Evolutionary conservation across 2,329 filamentous ascomycete species (phyloP), one percentile per base, ranked within the genome.

Genomic region (Pseudogymnoascus sp.): DNA sequence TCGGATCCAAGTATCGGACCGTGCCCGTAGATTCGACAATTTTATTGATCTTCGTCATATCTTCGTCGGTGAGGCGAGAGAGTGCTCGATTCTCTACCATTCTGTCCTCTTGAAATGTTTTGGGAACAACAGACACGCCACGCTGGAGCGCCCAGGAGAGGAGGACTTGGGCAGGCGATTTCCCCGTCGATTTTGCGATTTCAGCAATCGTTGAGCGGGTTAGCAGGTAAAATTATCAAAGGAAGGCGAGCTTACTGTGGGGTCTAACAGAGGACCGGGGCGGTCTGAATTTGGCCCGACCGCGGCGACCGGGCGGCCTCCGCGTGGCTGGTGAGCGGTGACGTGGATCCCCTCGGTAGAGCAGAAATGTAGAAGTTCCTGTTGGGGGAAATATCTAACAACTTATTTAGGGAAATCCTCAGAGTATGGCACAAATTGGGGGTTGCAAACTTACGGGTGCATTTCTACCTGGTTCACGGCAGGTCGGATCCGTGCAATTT

Each of bases 291-390:
- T 49, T n/a, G 23, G 43, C 23, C 25, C 25, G 21, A 49, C 43
- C 23, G 43, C 23, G n/a, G 43, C 43, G 23, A 49, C 43, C 5
- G 43, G 43, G 6, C 23, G 43, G 14, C 23, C 43, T 1, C 23
- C 43, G 23, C 28, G 23, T 23, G 23, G 43, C 3, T 49, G 43
- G 23, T 49, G 43, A 9, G 43, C 43, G 7, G 43, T 49, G 23
- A 49, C 21, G 14, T 49, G 84, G 64, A 91, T 89, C 64, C 85
- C 86, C 75, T 88, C 88, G 65, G 79, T 75, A 65, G 81, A 83
- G 80, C 85, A 89, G 66, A 85, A 80, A 67, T 89, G 84, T 63
- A 87, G 82, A 64, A 90, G 83, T 66, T 90, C 87, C 68, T 89
- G 76, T 90, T 88, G 2, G 75, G 74, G 63, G 88, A 78, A 71